These are phyloP conservation scores for Smittium culicis DNA, from an alignment of 371 early-diverging fungal genomes.

Conservation along the genomic window DNA sequence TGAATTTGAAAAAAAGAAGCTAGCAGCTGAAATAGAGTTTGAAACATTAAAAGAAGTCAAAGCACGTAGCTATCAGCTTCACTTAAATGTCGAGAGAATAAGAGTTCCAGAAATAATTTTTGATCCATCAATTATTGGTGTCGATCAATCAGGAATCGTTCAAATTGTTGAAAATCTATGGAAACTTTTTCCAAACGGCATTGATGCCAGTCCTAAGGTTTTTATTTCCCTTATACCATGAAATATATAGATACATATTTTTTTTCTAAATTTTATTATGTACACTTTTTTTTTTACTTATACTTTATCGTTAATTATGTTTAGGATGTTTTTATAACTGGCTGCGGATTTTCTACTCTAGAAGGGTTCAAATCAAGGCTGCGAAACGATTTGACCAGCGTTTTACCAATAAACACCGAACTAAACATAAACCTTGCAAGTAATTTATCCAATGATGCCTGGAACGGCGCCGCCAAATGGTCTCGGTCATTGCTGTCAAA, in stretches of 20 bases:
- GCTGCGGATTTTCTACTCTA: slow-evolving; percentile 48
- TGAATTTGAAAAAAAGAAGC: not conserved
- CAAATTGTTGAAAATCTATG: slow-evolving; percentile 52
- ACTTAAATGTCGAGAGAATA: slow-evolving; percentile 74
- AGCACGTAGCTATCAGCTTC: slow-evolving; percentile 53
- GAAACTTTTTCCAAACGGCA: slow-evolving; percentile 1
- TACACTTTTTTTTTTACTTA: not conserved
- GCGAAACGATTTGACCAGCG: slow-evolving; percentile 37
- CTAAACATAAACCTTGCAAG: slow-evolving; percentile 46
- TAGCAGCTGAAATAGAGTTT: slow-evolving; percentile 10
- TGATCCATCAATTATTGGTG: slow-evolving; percentile 68
- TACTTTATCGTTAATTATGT: slow-evolving; percentile 12
- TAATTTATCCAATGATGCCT: slow-evolving; percentile 64
- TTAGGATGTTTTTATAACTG: slow-evolving; percentile 64
- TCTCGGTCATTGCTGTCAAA: slow-evolving; percentile 9
- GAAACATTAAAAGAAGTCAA: slow-evolving; percentile 18
- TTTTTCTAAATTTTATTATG: not conserved
- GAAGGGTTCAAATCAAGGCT: slow-evolving; percentile 51
- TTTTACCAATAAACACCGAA: slow-evolving; percentile 45
- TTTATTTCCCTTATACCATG: no score
- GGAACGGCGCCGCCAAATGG: slow-evolving; percentile 72
- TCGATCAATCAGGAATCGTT: slow-evolving; percentile 73
- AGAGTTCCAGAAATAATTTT: slow-evolving; percentile 77
- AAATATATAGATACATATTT: not conserved
- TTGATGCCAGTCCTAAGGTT: slow-evolving; percentile 35